Conservation (phyloP, 352 stramenopile species). For the Chrysophaeum taylorii region DNA sequence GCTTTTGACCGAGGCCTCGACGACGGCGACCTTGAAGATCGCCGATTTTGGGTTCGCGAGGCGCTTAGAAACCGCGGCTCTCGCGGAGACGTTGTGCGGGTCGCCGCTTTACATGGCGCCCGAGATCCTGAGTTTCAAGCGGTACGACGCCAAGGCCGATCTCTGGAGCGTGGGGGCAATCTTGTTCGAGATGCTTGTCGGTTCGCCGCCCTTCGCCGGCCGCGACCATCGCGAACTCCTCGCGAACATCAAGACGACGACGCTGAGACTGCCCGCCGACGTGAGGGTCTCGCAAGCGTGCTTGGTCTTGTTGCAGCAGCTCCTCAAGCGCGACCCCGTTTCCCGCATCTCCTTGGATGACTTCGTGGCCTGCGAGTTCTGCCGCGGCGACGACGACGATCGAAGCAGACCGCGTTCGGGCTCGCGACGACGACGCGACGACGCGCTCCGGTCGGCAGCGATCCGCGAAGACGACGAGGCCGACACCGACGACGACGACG, state of each 20-base stretch:
- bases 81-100: conserved; percentile 88
- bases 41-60: conserved; percentile 92
- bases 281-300: conserved; percentile 64
- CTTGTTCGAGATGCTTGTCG: conserved; percentile 86
- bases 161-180: conserved; percentile 89
- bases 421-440: not conserved
- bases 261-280: conserved; percentile 65
- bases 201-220: conserved; percentile 77
- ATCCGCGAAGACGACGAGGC: not conserved
- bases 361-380: conserved; percentile 56
- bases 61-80: conserved; percentile 71
- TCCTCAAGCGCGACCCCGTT: conserved; percentile 70
- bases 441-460: too few species aligned
- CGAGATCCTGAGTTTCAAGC: conserved; percentile 84
- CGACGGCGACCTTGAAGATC: conserved; percentile 57
- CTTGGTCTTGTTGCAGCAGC: conserved; percentile 56
- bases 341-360: conserved; percentile 72
- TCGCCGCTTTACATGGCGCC: conserved; percentile 93
- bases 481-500: not conserved
- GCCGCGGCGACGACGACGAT: too few species aligned
- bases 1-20: conserved; percentile 53
- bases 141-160: conserved; percentile 91
- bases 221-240: conserved; percentile 86
- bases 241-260: conserved; percentile 78
- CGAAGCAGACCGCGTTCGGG: too few species aligned